phyloP scores from a whole-genome alignment of 2,329 filamentous ascomycete genomes.

The Cladophialophora carrionii region DNA sequence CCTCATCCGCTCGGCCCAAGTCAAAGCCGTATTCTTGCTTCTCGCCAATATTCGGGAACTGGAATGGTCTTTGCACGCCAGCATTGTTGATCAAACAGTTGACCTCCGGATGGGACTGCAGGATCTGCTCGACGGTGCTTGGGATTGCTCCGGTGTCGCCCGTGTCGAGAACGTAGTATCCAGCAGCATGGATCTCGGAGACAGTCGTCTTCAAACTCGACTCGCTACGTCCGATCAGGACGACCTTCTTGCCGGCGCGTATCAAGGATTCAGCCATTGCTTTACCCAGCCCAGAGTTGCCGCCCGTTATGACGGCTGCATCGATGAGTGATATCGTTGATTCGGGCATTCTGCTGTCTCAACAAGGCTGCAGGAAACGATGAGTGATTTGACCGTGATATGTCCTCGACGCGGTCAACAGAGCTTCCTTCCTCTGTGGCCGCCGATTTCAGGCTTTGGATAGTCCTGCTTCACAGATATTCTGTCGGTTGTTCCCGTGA shows the following conservation, averaged over 20 bases:
- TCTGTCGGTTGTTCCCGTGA: neutral
- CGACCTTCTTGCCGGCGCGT: conserved; percentile 35
- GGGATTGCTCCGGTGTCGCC: conserved; percentile 49
- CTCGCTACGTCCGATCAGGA: conserved; percentile 50
- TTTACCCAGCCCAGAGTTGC: conserved; percentile 38
- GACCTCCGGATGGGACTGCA: conserved; percentile 56
- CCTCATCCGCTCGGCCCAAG: conserved; percentile 57
- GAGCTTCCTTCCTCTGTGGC: neutral
- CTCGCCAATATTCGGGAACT: conserved; percentile 44
- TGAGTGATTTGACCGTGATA: neutral
- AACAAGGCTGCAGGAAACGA: neutral
- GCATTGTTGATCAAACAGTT: conserved; percentile 65
- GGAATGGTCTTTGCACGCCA: conserved; percentile 60
- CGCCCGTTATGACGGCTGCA: conserved; percentile 39
- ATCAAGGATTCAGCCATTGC: conserved; percentile 38
- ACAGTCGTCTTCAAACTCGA: conserved; percentile 54
- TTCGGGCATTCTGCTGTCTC: conserved; percentile 1
- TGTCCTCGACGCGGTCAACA: neutral
- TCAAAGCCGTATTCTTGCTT: conserved; percentile 40
- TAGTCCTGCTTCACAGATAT: neutral
- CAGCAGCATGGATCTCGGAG: conserved; percentile 51
- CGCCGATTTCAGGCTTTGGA: neutral
- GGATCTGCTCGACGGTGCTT: conserved; percentile 52
- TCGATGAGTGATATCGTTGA: conserved; percentile 18
- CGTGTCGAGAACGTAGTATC: conserved; percentile 59